Evolutionary conservation across 1,284 basidiomycete species (phyloP).

Genomic region (Anthracocystis panici-leucophaei): DNA sequence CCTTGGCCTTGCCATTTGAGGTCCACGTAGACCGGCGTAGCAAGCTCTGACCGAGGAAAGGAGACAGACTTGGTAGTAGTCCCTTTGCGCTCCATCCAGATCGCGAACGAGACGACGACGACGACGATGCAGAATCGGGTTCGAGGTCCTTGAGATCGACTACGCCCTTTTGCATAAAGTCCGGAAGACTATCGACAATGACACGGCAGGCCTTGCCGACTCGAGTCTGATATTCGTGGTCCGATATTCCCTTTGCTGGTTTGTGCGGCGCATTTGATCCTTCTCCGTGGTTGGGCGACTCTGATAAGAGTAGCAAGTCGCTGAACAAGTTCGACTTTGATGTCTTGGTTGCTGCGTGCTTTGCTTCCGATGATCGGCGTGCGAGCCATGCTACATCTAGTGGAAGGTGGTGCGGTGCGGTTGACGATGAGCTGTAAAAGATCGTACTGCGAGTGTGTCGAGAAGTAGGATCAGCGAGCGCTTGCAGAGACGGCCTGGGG

Average conservation of each 20-base stretch:
- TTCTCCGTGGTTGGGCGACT: neutral
- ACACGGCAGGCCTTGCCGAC: constrained; percentile 52
- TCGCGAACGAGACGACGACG: neutral
- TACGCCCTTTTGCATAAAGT: constrained; percentile 52
- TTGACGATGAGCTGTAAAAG: neutral
- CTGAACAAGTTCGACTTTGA: neutral
- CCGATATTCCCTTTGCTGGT: constrained; percentile 16
- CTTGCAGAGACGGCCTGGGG: constrained; percentile 8
- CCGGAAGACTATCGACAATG: constrained; percentile 45
- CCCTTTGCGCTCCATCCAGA: constrained; percentile 18
- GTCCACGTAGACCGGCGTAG: constrained; percentile 21
- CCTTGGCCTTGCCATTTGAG: constrained; percentile 16
- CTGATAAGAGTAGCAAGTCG: constrained; percentile 7
- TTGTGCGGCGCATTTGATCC: neutral
- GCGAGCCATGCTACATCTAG: neutral
- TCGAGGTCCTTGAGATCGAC: constrained; percentile 48
- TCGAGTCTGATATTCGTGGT: constrained; percentile 56
- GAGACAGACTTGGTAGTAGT: constrained; percentile 29
- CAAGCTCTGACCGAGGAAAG: constrained; percentile 43
- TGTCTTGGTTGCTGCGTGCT: neutral
- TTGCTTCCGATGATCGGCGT: neutral
- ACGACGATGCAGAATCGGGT: constrained; percentile 3
- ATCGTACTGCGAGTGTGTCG: neutral
- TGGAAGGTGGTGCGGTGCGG: neutral
- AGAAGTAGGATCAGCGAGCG: constrained; percentile 1